phyloP scores from a whole-genome alignment of 2,329 filamentous ascomycete species.

The Chlorencoelia australis region DNA sequence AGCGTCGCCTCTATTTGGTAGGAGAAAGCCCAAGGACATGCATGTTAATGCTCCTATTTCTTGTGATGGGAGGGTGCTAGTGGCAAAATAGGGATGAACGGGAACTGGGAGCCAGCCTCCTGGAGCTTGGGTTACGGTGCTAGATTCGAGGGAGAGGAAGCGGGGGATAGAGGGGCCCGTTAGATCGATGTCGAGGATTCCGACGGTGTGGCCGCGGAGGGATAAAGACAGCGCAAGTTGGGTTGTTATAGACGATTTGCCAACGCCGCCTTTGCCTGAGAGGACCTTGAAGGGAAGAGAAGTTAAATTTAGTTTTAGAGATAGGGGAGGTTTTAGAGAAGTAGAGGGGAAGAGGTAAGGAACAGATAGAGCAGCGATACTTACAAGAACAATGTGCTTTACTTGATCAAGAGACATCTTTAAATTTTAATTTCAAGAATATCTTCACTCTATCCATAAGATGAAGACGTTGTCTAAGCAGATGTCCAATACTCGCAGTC shows the following conservation, averaged over 20 bases:
- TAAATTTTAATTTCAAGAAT: neutral
- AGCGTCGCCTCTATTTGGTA: constrained; percentile 74
- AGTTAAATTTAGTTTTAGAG: too few relatives aligned
- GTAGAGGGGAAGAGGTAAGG: too few relatives aligned
- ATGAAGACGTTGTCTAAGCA: neutral
- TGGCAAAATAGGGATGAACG: too few relatives aligned
- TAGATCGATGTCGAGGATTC: constrained; percentile 91
- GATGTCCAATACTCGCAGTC: too few relatives aligned
- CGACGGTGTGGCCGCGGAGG: constrained; percentile 76
- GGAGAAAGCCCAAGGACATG: constrained; percentile 89
- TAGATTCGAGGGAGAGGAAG: constrained; percentile 80
- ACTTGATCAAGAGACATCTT: constrained; percentile 59
- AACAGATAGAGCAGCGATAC: too few relatives aligned
- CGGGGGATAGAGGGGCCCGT: constrained; percentile 94
- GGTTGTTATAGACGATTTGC: constrained; percentile 95
- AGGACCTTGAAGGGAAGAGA: too few relatives aligned
- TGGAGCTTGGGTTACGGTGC: constrained; percentile 83
- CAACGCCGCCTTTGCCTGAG: constrained; percentile 95
- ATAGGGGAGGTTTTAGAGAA: too few relatives aligned
- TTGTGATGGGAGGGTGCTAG: constrained; percentile 38
- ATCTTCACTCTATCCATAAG: neutral
- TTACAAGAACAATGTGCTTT: constrained; percentile 67
- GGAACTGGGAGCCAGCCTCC: constrained; percentile 86
- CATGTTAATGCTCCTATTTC: constrained; percentile 60
- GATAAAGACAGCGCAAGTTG: constrained; percentile 87